Evolutionary conservation across 2,329 filamentous ascomycete species (phyloP), one percentile per base, ranked within the genome.

Genomic region (Colletotrichum coccodes): DNA sequence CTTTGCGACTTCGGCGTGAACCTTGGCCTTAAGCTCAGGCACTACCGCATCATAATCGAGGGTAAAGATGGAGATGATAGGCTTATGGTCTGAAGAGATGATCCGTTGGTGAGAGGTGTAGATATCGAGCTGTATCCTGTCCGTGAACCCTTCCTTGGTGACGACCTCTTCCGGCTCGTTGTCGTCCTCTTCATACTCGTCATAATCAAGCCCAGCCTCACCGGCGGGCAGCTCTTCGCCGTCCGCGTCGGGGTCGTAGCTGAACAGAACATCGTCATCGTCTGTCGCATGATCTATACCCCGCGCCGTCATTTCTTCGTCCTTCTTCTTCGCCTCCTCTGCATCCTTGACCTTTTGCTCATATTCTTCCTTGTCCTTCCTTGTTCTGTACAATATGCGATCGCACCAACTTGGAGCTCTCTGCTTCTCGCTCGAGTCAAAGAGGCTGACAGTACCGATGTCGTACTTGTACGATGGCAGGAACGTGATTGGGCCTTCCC

Each of bases 381-480:
- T 89, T 2, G 94, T 96, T 8, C 95, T 88, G 78, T 91, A 99
- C 1, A 99, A 80, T 52, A 99, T 95, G 18, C 96, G 92, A 80
- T 99, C 96, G 78, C 96, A 99, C 95, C 96, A 99, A 77, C 94
- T 97, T 3, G 96, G 96, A 2, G 93, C 92, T 60, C 97, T 89
- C 71, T 91, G 91, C 82, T 99, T 99, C 77, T 98, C 96, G 72
- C 95, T 97, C 0, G 95, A 94, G 80, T 99, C 97, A 77, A 98
- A 99, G 34, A 94, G 87, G 2, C 93, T 93, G 36, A 97, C 89
- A 34, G 92, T 97, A n/a, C 96, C 96, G 32, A 97, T 86, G 75
- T 99, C 97, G 74, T 99, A 99, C 79, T 99, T 99, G 80, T 99
- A 99, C 0, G 96, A 97, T 2, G 96, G 96, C 18, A 98, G 79